phyloP scores from a whole-genome alignment of 179 eudicot genomes.

The Amaranthus tricolor region DNA sequence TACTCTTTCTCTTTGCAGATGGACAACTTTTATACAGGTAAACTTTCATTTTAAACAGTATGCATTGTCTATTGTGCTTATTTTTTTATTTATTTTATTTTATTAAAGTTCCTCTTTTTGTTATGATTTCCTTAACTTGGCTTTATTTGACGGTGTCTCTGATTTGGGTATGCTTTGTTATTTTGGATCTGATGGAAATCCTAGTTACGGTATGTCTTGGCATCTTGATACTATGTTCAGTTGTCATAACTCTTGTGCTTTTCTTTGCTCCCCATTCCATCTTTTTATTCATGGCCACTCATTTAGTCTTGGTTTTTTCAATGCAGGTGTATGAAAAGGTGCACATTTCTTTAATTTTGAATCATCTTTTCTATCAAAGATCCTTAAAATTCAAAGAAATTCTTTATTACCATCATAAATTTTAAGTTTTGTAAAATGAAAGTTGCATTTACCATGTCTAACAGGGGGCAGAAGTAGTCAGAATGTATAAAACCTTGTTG shows the following conservation, averaged over 20 bases:
- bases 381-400: background rate
- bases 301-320: conserved; percentile 15
- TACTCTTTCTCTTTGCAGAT: conserved; percentile 46
- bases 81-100: background rate
- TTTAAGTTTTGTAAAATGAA: conserved; percentile 4
- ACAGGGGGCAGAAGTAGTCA: conserved; percentile 99
- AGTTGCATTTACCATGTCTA: conserved; percentile 6
- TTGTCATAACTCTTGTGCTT: background rate
- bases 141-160: background rate
- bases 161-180: conserved; percentile 22
- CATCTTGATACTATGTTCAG: background rate
- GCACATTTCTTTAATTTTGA: conserved; percentile 4
- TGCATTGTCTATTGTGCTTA: background rate
- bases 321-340: conserved; percentile 96
- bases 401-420: background rate
- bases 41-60: conserved; percentile 20
- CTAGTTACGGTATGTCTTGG: conserved; percentile 45
- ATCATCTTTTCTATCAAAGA: background rate
- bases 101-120: conserved; percentile 11
- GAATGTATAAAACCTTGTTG: conserved; percentile 97
- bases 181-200: conserved; percentile 15
- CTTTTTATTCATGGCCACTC: background rate
- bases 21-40: conserved; percentile 99
- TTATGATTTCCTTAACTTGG: conserved; percentile 16
- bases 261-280: background rate